Evolutionary conservation across 768 basidiomycete genomes (phyloP).

Genomic region (Trametopsis cervina): DNA sequence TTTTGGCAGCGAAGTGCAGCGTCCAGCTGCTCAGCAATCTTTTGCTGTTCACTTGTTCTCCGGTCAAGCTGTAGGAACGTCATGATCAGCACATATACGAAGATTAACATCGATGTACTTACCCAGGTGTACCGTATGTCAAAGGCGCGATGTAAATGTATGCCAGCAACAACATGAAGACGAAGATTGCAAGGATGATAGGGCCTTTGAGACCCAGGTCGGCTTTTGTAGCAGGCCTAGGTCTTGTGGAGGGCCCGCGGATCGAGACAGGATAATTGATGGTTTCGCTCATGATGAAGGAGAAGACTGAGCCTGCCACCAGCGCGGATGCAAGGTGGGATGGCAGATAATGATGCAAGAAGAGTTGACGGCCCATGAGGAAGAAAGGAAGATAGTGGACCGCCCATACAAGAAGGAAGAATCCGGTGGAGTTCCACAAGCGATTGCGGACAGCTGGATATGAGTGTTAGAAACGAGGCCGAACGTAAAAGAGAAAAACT

Average conservation of each 20-base stretch:
- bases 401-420: conserved; percentile 92
- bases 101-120: conserved; percentile 26
- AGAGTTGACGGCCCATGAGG: conserved; percentile 94
- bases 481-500: conserved; percentile 26
- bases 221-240: conserved; percentile 42
- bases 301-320: conserved; percentile 86
- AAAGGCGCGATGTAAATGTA: conserved; percentile 79
- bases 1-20: conserved; percentile 83
- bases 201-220: conserved; percentile 79
- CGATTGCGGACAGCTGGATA: conserved; percentile 81
- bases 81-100: background rate
- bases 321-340: conserved; percentile 91
- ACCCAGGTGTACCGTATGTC: conserved; percentile 97
- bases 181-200: conserved; percentile 49
- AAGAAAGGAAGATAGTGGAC: conserved; percentile 98
- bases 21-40: conserved; percentile 88
- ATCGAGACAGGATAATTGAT: conserved; percentile 88
- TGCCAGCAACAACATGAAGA: conserved; percentile 52
- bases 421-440: conserved; percentile 91
- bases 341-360: conserved; percentile 96
- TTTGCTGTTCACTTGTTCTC: conserved; percentile 78
- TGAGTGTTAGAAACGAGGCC: background rate
- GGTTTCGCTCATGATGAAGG: conserved; percentile 83
- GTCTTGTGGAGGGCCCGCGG: conserved; percentile 53
- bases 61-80: conserved; percentile 54